Percentiles rank a stretch among this genome's conserved stretches.
phyloP scores from a whole-genome alignment of 352 stramenopile species.

The Detonula confervacea region DNA sequence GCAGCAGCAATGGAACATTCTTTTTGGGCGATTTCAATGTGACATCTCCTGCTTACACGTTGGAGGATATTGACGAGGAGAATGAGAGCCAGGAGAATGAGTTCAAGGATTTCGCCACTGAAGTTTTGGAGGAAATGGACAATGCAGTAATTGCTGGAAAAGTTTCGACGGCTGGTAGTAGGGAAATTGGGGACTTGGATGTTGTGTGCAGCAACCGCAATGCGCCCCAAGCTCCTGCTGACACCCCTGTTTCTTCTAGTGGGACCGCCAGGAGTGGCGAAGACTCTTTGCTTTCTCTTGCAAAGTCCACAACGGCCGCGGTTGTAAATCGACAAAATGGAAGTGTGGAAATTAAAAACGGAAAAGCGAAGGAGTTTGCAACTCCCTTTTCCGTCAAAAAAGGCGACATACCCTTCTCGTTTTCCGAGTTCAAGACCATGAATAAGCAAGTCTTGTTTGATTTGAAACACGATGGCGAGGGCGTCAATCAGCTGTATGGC shows the following conservation, averaged over 20 bases:
- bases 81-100: too few species aligned
- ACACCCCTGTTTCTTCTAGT: neutral
- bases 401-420: conserved; percentile 25
- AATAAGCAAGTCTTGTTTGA: conserved; percentile 47
- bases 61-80: too few species aligned
- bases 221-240: conserved; percentile 8
- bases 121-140: neutral
- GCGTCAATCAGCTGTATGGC: neutral
- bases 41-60: too few species aligned
- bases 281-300: conserved; percentile 18
- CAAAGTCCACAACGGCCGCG: conserved; percentile 8
- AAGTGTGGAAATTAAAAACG: too few species aligned
- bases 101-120: too few species aligned
- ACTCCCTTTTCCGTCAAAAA: conserved; percentile 31
- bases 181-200: conserved; percentile 21
- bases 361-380: conserved; percentile 20
- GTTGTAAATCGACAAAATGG: conserved; percentile 12
- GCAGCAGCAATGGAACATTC: too few species aligned
- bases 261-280: neutral
- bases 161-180: neutral
- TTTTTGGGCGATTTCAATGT: too few species aligned
- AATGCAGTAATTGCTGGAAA: neutral
- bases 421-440: conserved; percentile 27
- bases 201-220: neutral
- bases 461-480: conserved; percentile 5